These are phyloP conservation scores for Arachis hypogaea DNA, from an alignment of 306 rosid genomes.

Conservation along the genomic window DNA sequence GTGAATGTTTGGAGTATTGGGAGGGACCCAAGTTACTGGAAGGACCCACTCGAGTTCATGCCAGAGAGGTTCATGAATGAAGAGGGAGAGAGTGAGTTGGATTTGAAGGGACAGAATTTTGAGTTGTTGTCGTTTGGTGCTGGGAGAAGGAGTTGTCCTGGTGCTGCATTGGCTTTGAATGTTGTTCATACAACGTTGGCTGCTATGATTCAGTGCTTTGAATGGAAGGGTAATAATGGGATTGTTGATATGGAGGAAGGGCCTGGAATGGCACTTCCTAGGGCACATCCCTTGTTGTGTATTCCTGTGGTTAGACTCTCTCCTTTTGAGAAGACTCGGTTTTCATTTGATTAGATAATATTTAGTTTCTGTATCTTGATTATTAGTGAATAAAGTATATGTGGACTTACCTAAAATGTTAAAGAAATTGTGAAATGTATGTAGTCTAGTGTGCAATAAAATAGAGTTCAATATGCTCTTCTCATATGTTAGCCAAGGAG, in stretches of 20 bases:
- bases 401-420: too few species aligned
- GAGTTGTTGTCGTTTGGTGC: slow-evolving; percentile 45
- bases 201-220: slow-evolving; percentile 41
- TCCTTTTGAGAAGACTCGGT: slow-evolving; percentile 29
- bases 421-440: too few species aligned
- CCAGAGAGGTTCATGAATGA: slow-evolving; percentile 60
- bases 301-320: slow-evolving; percentile 45
- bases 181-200: slow-evolving; percentile 38
- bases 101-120: slow-evolving; percentile 67
- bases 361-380: too few species aligned
- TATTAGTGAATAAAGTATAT: too few species aligned
- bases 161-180: slow-evolving; percentile 60
- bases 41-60: slow-evolving; percentile 56
- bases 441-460: too few species aligned
- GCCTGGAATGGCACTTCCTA: slow-evolving; percentile 67
- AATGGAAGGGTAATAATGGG: slow-evolving; percentile 39
- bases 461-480: too few species aligned
- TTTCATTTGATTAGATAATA: too few species aligned
- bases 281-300: slow-evolving; percentile 58
- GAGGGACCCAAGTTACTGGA: slow-evolving; percentile 64
- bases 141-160: slow-evolving; percentile 77
- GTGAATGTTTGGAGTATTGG: slow-evolving; percentile 74
- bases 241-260: slow-evolving; percentile 63
- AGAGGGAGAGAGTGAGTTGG: slow-evolving; percentile 43
- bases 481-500: too few species aligned